Conservation (phyloP, 2,329 filamentous ascomycete genomes). For the Colletotrichum tropicale region DNA sequence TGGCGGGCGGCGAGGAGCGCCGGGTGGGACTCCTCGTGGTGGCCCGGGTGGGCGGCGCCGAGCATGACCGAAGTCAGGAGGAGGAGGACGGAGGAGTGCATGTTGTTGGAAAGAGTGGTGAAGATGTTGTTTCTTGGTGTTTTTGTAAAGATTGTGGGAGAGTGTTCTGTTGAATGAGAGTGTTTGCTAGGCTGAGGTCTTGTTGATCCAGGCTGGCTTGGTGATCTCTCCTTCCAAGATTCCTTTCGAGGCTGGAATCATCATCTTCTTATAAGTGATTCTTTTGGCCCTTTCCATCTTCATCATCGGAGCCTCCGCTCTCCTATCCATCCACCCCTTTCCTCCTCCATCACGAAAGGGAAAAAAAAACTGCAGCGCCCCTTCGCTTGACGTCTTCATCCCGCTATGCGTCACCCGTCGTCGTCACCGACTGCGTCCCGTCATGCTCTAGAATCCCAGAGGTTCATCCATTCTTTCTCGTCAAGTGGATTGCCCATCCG, state of each 20-base stretch:
- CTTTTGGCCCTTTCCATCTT: background rate
- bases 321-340: background rate
- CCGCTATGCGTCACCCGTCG: background rate
- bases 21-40: conserved; percentile 3
- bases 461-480: background rate
- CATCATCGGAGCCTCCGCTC: background rate
- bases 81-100: conserved; percentile 3
- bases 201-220: background rate
- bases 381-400: background rate
- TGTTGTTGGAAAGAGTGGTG: background rate
- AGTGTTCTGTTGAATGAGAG: background rate
- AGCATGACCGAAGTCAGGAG: background rate
- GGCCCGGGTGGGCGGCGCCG: conserved; percentile 1
- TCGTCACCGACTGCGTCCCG: background rate
- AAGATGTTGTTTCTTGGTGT: background rate
- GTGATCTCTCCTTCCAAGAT: background rate
- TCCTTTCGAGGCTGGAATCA: background rate
- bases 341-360: background rate
- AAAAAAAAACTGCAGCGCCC: background rate
- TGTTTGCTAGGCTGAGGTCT: background rate
- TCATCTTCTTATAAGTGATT: background rate
- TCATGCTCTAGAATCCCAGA: background rate
- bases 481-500: background rate
- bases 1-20: background rate
- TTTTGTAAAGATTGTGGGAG: background rate